Evolutionary conservation across 2,329 filamentous ascomycete species (phyloP).

Genomic region (Botryotinia globosa): DNA sequence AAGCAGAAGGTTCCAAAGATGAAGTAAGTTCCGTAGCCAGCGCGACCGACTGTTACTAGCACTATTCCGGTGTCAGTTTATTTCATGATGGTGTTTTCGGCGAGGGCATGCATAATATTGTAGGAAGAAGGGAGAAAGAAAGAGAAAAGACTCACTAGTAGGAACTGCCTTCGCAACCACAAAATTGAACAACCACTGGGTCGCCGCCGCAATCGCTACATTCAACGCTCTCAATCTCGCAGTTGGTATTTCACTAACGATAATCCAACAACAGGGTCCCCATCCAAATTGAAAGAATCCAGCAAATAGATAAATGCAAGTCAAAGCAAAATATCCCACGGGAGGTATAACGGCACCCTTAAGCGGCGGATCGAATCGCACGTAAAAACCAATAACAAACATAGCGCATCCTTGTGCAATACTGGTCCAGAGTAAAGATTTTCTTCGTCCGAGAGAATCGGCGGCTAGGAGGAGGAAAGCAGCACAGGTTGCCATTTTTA

Average conservation of each 20-base stretch:
- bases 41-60: conserved; percentile 50
- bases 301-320: conserved; percentile 71
- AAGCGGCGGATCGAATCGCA: conserved; percentile 58
- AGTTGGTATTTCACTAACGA: conserved; percentile 68
- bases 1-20: conserved; percentile 62
- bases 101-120: too few relatives aligned
- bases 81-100: not conserved
- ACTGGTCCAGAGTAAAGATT: conserved; percentile 60
- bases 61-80: not conserved
- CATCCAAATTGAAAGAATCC: conserved; percentile 68
- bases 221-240: conserved; percentile 64
- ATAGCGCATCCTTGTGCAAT: conserved; percentile 60
- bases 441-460: conserved; percentile 62
- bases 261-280: conserved; percentile 67
- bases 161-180: conserved; percentile 66
- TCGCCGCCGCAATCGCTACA: conserved; percentile 65
- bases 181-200: conserved; percentile 74
- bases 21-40: conserved; percentile 58
- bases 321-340: conserved; percentile 67
- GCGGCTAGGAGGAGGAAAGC: conserved; percentile 65
- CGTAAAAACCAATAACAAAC: conserved; percentile 70
- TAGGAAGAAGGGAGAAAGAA: not conserved
- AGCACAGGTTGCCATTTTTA: conserved; percentile 64
- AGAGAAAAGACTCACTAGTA: conserved; percentile 45
- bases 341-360: conserved; percentile 53